Base-by-base conservation (phyloP, 2,329 filamentous ascomycete species). In the Verticillium nubilum region DNA sequence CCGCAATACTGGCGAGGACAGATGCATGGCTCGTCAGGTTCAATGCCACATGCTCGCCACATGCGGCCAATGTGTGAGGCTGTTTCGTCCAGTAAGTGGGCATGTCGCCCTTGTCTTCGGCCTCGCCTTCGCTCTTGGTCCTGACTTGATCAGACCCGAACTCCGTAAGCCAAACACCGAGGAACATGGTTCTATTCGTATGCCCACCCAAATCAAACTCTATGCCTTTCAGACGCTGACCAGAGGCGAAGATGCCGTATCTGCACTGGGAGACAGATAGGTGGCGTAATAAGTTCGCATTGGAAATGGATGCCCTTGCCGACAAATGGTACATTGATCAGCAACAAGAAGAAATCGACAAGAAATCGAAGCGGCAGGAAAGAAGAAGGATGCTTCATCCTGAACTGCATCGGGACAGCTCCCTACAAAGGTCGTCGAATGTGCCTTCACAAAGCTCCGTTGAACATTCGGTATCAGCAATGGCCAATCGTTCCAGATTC, bases 201-300 rank as follows among this genome's bases (percentile, higher is more conserved):
- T 19, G 53, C 54, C 26, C 12, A 28, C 17, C n/a, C 23, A 29
- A 13, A 17, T 26, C 13, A 23, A 10, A 19, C 23, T 28, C 0
- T 23, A 2, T 50, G 5, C 1, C 12, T 5, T 12, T 23, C 2
- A 23, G n/a, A 2, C 10, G 19, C 42, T 50, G 19, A 50, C 9
- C n/a, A 12, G 19, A 12, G 10, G 9, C 12, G n/a, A 13, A 77
- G 74, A 73, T 76, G 70, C 74, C 74, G 1, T 77, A 71, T 50
- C 68, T 78, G 1, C 74, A 78, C 26, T 78, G 75, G 74, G 75
- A 78, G 33, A 74, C 70, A 0, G 72, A 74, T 10, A 65, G 68
- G 1, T 72, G 67, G 52, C 68, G 69, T 4, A 64, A 68, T 0
- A 65, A 50, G 9, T 50, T 50, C 25, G 42, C 42, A 13, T 12